Base-by-base conservation (phyloP, 2,329 filamentous ascomycete species). In the Cercospora sp. region DNA sequence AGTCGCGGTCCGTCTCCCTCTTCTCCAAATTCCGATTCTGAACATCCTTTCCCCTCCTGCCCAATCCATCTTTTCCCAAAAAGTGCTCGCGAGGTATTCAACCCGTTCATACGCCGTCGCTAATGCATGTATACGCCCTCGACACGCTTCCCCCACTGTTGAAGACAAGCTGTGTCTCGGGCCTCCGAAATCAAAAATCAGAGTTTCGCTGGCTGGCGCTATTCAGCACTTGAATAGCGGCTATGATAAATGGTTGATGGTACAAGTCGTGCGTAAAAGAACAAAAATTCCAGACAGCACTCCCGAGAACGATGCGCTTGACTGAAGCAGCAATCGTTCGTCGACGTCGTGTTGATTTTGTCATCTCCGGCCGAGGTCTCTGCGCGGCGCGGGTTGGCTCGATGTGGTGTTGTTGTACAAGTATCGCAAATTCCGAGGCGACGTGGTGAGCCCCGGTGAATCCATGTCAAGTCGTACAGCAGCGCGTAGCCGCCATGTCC, bases 221-320 rank as follows among this genome's bases (percentile, higher is more conserved):
- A 74, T 73, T 74, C 73, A 74, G 73, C 73, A 74, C 73, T 74
- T 74, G 73, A 74, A 73, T 73, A 68, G 68, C 66, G 62, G 45
- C n/a, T 51, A 51, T 51, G 45, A 51, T 51, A 20, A 20, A 51
- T 51, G 45, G 45, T 20, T 23, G 45, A 60, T 58, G 51, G 20
- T 45, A 65, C 53, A 65, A 65, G 58, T 62, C 33, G 20, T 51
- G 26, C 57, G 10, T 13, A 23, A 60, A 66, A 62, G 57, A 67
- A 94, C 88, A 79, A 55, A 31, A 18, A 60, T 36, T 20, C 55
- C 42, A 33, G 23, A 51, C 26, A 26, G 39, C 51, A 10, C n/a
- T 45, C 1, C 20, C 18, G 33, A 36, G 58, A n/a, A 23, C 31
- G 31, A 16, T 30, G 20, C 31, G 53, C 23, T 57, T 57, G 53